phyloP scores from a whole-genome alignment of 1,284 basidiomycete genomes.

The Retiboletus flavoniger region DNA sequence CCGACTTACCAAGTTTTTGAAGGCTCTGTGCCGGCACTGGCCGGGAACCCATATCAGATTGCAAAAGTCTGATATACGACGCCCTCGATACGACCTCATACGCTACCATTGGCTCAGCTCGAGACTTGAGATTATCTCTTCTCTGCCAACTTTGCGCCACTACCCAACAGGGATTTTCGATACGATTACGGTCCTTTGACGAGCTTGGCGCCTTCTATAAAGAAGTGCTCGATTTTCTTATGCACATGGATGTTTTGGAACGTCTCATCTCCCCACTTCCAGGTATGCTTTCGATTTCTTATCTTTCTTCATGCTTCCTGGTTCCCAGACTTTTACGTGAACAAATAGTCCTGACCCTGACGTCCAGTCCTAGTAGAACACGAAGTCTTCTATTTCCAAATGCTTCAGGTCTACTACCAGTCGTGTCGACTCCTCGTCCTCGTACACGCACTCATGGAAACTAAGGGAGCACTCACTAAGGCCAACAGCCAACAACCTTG shows the following conservation, averaged over 20 bases:
- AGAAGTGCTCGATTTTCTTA: conserved; percentile 33
- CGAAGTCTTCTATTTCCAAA: conserved; percentile 42
- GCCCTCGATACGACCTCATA: conserved; percentile 32
- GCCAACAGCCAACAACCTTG: conserved; percentile 27
- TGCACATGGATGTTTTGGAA: conserved; percentile 38
- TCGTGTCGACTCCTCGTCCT: conserved; percentile 40
- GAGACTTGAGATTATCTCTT: conserved; percentile 39
- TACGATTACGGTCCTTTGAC: conserved; percentile 29
- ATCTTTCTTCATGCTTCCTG: not conserved
- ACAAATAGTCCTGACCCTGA: conserved; percentile 30
- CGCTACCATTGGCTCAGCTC: conserved; percentile 22
- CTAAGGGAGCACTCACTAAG: conserved; percentile 32
- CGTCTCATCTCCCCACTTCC: conserved; percentile 40
- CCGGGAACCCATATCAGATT: conserved; percentile 36
- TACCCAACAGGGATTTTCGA: conserved; percentile 32
- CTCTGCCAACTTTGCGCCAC: conserved; percentile 35
- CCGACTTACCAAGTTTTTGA: conserved; percentile 9
- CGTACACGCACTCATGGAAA: conserved; percentile 39
- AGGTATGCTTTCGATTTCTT: conserved; percentile 30
- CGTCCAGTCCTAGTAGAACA: conserved; percentile 38
- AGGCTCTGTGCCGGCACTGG: conserved; percentile 45
- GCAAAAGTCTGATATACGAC: conserved; percentile 31
- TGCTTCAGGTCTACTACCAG: conserved; percentile 39
- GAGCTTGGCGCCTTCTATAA: conserved; percentile 37
- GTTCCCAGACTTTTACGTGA: not conserved